These are phyloP conservation scores for Nannizziopsis arthrosporioides DNA, from an alignment of 2,329 filamentous ascomycete genomes.

Conservation along the genomic window DNA sequence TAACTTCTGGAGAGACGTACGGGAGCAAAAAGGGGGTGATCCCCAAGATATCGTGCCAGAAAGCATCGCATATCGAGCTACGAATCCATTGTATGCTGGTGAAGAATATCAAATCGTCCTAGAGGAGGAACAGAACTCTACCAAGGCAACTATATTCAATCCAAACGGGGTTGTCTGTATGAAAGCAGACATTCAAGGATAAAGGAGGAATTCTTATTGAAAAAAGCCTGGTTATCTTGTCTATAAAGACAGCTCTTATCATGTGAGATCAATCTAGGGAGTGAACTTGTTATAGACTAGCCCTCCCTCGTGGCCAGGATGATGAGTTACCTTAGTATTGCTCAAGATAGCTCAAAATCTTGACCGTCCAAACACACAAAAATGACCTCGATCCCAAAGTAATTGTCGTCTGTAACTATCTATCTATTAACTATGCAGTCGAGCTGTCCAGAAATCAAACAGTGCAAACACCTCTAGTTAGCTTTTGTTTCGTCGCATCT, in stretches of 20 bases:
- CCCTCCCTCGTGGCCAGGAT: too few species aligned
- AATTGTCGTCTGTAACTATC: too few species aligned
- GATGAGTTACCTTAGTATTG: too few species aligned
- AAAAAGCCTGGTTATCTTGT: too few species aligned
- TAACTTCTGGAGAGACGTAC: conserved; percentile 35
- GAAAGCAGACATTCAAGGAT: conserved; percentile 28
- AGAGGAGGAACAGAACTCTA: conserved; percentile 25
- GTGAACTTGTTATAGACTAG: too few species aligned
- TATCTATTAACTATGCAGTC: too few species aligned
- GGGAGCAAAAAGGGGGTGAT: conserved; percentile 15
- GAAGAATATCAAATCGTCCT: conserved; percentile 38
- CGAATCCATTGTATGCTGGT: conserved; percentile 39
- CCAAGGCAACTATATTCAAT: conserved; percentile 27
- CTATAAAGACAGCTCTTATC: too few species aligned
- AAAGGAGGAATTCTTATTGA: background rate
- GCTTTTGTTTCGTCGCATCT: too few species aligned
- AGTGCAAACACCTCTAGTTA: conserved; percentile 4
- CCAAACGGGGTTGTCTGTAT: conserved; percentile 25
- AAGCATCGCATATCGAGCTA: conserved; percentile 39
- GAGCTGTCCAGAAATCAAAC: conserved; percentile 2
- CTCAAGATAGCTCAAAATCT: too few species aligned
- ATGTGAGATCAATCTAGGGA: too few species aligned
- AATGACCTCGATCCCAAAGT: too few species aligned
- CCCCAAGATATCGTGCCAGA: conserved; percentile 26
- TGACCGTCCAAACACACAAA: too few species aligned